These are phyloP conservation scores for Allium fistulosum DNA, from an alignment of 106 monocot genomes.

Conservation along the genomic window DNA sequence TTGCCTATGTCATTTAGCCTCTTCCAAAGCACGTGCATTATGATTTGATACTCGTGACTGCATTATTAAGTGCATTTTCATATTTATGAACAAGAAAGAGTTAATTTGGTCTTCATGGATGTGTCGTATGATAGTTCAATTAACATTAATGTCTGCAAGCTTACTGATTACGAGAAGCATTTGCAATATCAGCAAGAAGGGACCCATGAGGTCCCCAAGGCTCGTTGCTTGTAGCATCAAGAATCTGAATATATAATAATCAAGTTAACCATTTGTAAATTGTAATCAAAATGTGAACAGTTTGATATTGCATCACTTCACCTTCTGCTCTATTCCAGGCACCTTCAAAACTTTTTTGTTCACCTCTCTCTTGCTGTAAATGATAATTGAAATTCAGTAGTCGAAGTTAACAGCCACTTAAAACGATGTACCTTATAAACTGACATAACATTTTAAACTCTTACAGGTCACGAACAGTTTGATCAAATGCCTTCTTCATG, in stretches of 20 bases:
- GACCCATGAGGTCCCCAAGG: conserved; percentile 98
- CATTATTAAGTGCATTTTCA: conserved; percentile 12
- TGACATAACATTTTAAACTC: conserved; percentile 3
- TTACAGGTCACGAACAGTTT: conserved; percentile 96
- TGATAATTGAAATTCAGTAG: neutral
- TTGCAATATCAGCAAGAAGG: conserved; percentile 83
- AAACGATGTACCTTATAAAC: neutral
- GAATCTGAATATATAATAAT: conserved; percentile 48
- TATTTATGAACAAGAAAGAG: neutral
- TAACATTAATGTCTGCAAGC: neutral
- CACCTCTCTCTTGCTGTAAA: conserved; percentile 89
- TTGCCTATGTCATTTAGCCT: conserved; percentile 94
- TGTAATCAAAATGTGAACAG: neutral
- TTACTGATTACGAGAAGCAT: conserved; percentile 86
- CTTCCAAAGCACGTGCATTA: conserved; percentile 94
- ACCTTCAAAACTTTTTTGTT: conserved; percentile 95
- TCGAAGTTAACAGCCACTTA: too few relatives aligned
- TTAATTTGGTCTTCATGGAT: too few relatives aligned
- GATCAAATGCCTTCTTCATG: conserved; percentile 99
- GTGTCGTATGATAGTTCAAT: neutral
- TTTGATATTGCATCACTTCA: conserved; percentile 8
- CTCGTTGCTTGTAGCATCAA: conserved; percentile 97
- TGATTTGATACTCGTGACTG: conserved; percentile 92
- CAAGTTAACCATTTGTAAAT: neutral
- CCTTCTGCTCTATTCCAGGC: conserved; percentile 91